Evolutionary conservation across 306 rosid genomes (phyloP).

Genomic region (Gastrolobium villosum): DNA sequence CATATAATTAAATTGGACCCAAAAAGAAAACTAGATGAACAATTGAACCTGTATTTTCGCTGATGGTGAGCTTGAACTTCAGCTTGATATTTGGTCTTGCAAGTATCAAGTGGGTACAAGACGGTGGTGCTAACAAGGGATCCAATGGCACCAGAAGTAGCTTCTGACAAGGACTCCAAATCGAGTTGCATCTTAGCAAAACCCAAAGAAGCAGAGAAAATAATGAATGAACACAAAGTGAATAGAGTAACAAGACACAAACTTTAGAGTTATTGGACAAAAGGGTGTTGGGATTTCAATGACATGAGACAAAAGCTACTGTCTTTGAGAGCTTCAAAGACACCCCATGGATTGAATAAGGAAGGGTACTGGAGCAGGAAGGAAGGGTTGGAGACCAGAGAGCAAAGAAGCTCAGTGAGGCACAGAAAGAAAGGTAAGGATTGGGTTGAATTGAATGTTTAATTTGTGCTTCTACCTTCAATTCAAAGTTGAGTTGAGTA

Average conservation of each 20-base stretch:
- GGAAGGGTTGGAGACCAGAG: not conserved
- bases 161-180: slow-evolving; percentile 86
- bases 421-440: not conserved
- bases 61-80: slow-evolving; percentile 80
- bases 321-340: slow-evolving; percentile 12
- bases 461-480: not conserved
- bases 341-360: slow-evolving; percentile 35
- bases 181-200: slow-evolving; percentile 72
- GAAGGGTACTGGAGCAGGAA: not conserved
- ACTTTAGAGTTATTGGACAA: slow-evolving; percentile 14
- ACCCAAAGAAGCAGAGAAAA: not conserved
- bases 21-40: not conserved
- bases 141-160: slow-evolving; percentile 96
- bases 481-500: not conserved
- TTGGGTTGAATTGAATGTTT: not conserved
- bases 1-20: slow-evolving; percentile 23
- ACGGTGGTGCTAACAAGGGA: slow-evolving; percentile 91
- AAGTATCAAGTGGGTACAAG: slow-evolving; percentile 93
- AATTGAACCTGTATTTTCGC: slow-evolving; percentile 76
- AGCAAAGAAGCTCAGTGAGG: not conserved
- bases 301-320: slow-evolving; percentile 34
- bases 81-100: slow-evolving; percentile 97
- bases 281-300: slow-evolving; percentile 46
- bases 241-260: slow-evolving; percentile 21
- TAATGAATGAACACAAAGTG: not conserved